phyloP scores from a whole-genome alignment of 1,284 basidiomycete species.

The Pascua sp. region DNA sequence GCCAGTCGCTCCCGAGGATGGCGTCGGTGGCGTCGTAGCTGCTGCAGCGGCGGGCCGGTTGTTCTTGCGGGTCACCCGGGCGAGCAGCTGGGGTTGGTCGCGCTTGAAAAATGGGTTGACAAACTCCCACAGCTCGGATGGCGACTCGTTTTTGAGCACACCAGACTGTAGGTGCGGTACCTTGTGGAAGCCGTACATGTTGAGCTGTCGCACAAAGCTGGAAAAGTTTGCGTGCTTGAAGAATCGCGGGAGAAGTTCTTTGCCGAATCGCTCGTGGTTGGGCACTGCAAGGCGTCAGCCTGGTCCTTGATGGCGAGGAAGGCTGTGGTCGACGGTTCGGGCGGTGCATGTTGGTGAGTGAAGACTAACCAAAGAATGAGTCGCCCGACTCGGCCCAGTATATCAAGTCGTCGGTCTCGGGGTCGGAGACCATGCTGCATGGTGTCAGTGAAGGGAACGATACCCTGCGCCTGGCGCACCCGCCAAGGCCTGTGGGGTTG shows the following conservation, averaged over 20 bases:
- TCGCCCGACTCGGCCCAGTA: conserved; percentile 85
- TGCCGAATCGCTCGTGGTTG: conserved; percentile 87
- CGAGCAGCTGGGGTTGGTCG: conserved; percentile 85
- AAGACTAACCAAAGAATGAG: conserved; percentile 75
- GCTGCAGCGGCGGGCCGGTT: conserved; percentile 37
- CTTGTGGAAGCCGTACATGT: conserved; percentile 97
- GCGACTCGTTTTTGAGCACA: conserved; percentile 72
- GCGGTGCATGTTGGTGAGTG: not conserved
- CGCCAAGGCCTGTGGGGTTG: not conserved
- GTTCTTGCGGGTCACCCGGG: conserved; percentile 78
- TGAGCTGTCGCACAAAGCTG: conserved; percentile 91
- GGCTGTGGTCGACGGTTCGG: no score
- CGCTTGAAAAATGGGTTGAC: conserved; percentile 84
- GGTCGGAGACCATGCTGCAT: conserved; percentile 83
- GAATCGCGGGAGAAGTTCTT: conserved; percentile 84
- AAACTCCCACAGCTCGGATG: conserved; percentile 91
- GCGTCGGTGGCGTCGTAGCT: conserved; percentile 8
- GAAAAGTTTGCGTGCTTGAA: conserved; percentile 96
- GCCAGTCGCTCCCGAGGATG: conserved; percentile 17
- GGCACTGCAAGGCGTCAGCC: conserved; percentile 61
- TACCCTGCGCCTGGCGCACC: no score
- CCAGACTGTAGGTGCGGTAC: conserved; percentile 95
- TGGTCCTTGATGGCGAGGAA: no score
- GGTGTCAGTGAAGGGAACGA: not conserved
- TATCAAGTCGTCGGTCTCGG: conserved; percentile 75